Evolutionary conservation across 2,329 filamentous ascomycete species (phyloP), one percentile per base, ranked within the genome.

Genomic region (Lasiodiplodia hormozganensis): DNA sequence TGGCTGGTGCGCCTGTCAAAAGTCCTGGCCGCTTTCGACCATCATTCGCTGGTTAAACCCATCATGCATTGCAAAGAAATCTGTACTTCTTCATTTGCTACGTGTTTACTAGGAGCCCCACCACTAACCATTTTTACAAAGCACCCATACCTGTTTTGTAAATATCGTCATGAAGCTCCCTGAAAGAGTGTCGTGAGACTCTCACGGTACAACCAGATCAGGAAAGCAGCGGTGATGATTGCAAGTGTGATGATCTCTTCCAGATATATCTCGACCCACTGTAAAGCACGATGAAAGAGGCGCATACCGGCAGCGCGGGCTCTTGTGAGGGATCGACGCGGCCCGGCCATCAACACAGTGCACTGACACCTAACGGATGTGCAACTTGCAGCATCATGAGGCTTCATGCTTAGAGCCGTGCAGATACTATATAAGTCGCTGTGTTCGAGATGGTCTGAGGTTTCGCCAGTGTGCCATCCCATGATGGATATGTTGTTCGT

Each of bases 1-100:
- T 53, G 58, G 58, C 43, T 51, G 58, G 40, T 62, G 58, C 43
- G 25, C 43, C 11, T 2, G 14, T 40, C 49, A 12, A 38, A 57
- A 40, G 54, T 57, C 54, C 14, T 57, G 34, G 34, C 54, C 54
- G 54, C 34, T 57, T 10, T n/a, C n/a, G 43, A 21, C 18, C 8
- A 47, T 21, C 8, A 18, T 43, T 47, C 8, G 14, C 10, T 18
- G n/a, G 18, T 47, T 47, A 18, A 7, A 47, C 7, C 7, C 8
- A 47, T 10, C 43, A 11, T 21, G 43, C 6, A 7, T 8, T 8
- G 43, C 18, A 47, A 21, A 8, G 18, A 8, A 47, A 47, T 47
- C 7, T 28, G 28, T 28, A 28, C 5, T 28, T 7, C 4, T 28
- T 28, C 28, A 28, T 28, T 28, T 28, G 28, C 28, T 28, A 28